These are phyloP conservation scores for Chalciporus piperatus DNA, from an alignment of 768 basidiomycete species.

Conservation along the genomic window DNA sequence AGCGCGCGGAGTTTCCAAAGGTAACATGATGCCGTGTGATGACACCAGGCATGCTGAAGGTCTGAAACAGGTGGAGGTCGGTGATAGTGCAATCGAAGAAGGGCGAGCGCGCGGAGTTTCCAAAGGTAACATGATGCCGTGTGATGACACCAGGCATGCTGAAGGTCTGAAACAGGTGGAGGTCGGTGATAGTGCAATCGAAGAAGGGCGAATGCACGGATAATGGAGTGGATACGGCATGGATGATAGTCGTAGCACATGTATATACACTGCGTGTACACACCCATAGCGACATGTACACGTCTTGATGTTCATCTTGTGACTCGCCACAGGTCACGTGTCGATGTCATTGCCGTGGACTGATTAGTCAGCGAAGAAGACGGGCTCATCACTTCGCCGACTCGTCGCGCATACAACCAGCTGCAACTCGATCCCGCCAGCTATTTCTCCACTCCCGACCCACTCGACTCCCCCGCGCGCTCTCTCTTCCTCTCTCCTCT, in stretches of 20 bases:
- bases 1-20: conserved; percentile 79
- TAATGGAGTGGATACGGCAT: conserved; percentile 9
- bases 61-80: conserved; percentile 31
- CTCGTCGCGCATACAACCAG: conserved; percentile 28
- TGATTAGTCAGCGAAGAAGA: conserved; percentile 31
- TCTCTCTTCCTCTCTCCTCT: neutral
- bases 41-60: conserved; percentile 24
- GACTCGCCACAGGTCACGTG: neutral
- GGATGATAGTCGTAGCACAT: neutral
- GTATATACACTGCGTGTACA: neutral
- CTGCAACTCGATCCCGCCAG: conserved; percentile 21
- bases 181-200: conserved; percentile 12
- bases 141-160: conserved; percentile 22
- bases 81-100: too few relatives aligned
- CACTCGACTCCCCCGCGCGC: neutral
- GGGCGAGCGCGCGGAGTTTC: conserved; percentile 78
- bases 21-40: conserved; percentile 36
- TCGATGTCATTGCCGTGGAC: conserved; percentile 13
- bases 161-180: conserved; percentile 31
- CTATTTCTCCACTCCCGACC: conserved; percentile 8
- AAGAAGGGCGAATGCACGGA: conserved; percentile 23
- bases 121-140: conserved; percentile 50
- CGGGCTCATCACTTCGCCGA: conserved; percentile 27
- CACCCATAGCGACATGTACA: too few relatives aligned
- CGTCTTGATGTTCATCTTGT: too few relatives aligned